Evolutionary conservation across 768 basidiomycete species (phyloP).

Genomic region (Termitomyces sp.): DNA sequence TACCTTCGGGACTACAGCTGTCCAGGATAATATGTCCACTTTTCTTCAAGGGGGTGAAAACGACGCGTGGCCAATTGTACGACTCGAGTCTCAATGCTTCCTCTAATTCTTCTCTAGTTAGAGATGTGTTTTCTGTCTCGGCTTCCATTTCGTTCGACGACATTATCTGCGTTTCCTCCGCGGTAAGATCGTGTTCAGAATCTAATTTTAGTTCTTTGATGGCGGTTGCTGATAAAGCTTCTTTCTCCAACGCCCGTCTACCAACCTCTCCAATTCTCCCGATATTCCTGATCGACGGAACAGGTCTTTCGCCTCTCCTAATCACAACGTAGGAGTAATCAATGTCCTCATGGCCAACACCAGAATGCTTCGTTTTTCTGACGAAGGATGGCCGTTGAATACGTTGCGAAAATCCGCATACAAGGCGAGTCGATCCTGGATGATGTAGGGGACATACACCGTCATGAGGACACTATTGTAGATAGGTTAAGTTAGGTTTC

Average conservation of each 20-base stretch:
- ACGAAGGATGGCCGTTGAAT: slow-evolving; percentile 84
- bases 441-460: slow-evolving; percentile 71
- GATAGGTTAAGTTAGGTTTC: neutral
- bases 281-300: slow-evolving; percentile 25
- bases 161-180: slow-evolving; percentile 5
- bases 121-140: slow-evolving; percentile 1
- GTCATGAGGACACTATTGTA: slow-evolving; percentile 84
- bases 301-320: slow-evolving; percentile 70
- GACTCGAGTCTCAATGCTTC: slow-evolving; percentile 66
- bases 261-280: slow-evolving; percentile 56
- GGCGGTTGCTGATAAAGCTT: slow-evolving; percentile 19
- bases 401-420: slow-evolving; percentile 85
- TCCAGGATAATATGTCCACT: slow-evolving; percentile 92
- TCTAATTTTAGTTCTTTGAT: slow-evolving; percentile 40
- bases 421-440: slow-evolving; percentile 44
- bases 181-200: slow-evolving; percentile 20
- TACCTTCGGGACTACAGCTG: slow-evolving; percentile 80
- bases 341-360: slow-evolving; percentile 79
- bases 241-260: slow-evolving; percentile 34
- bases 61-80: slow-evolving; percentile 84
- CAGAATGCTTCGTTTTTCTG: slow-evolving; percentile 83
- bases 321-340: slow-evolving; percentile 90
- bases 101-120: slow-evolving; percentile 34
- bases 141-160: slow-evolving; percentile 5
- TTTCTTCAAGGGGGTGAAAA: slow-evolving; percentile 89